A percentile compares a stretch with the other conserved stretches of the same genome.
Evolutionary conservation across 2,329 filamentous ascomycete genomes (phyloP).

Genomic region (Mollisiaceae sp.): DNA sequence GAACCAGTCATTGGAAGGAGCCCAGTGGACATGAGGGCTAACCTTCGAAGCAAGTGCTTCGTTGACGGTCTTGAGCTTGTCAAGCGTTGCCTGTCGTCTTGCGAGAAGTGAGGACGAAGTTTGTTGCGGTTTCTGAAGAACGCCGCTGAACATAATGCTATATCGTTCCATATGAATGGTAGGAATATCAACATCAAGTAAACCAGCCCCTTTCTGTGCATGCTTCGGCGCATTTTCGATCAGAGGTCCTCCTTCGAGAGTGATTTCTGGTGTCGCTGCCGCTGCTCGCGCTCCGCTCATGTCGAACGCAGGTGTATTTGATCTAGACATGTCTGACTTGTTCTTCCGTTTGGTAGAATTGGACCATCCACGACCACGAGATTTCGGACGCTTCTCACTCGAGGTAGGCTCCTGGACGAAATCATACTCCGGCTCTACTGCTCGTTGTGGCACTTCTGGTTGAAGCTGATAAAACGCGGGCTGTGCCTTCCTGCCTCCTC

Average conservation of each 20-base stretch:
- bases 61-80: constrained; percentile 60
- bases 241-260: constrained; percentile 32
- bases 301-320: constrained; percentile 38
- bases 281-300: constrained; percentile 22
- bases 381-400: constrained; percentile 26
- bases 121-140: constrained; percentile 57
- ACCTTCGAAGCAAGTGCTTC: constrained; percentile 49
- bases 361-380: constrained; percentile 31
- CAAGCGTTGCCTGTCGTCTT: constrained; percentile 63
- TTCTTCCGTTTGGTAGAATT: constrained; percentile 34
- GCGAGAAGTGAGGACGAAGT: constrained; percentile 50
- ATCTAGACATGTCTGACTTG: constrained; percentile 36
- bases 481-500: constrained; percentile 43
- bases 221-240: constrained; percentile 11
- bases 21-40: constrained; percentile 24
- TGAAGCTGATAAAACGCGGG: constrained; percentile 41
- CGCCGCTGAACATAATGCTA: constrained; percentile 87
- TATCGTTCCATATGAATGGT: constrained; percentile 83
- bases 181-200: constrained; percentile 81
- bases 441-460: constrained; percentile 28
- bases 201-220: constrained; percentile 36
- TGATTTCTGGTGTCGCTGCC: constrained; percentile 31
- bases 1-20: constrained; percentile 21
- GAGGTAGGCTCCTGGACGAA: constrained; percentile 19
- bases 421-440: constrained; percentile 19